Base-by-base conservation (phyloP, 139 green algal species). In the Asterochloris erici region DNA sequence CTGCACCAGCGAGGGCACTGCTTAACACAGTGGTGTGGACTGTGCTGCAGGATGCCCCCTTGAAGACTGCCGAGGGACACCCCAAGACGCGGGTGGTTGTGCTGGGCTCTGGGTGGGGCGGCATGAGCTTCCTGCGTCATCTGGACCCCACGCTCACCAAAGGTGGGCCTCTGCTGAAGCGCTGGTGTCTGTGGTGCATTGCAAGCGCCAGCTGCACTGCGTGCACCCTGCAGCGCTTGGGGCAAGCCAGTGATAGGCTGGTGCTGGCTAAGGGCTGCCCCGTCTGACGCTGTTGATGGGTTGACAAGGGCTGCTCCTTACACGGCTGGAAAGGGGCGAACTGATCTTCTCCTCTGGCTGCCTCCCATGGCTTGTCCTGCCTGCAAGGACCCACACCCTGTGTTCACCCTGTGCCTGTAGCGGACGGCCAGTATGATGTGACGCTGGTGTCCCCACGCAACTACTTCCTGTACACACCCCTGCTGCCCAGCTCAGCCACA, bases 61-160 rank as follows among this genome's bases (percentile, higher is more conserved):
- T 62, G 24, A 24, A 80, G 60, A 80, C 76, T 70, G 24, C 76
- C 21, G 68, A 24, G 19, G 76, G 76, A 11, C 23, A 27, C 15
- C 76, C 76, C 23, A 87, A 86, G 79, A 88, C 89, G 0, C 85
- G 92, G 21, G 82, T 98, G 11, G 93, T 98, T 38, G 87, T 98
- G 23, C 88, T 98, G 62, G 96, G 96, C 60, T 93, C 90, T 15
- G 96, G 96, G 14, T 99, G 96, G 96, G 96, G 89, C 13, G 88
- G 90, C 0, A 91, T 96, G 75, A 89, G 81, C 61, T 95, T 98
- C 71, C 86, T 98, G 17, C 98, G 97, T 71, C 78, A 73, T 29
- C 63, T 86, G n/a, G 84, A 90, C 66, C 79, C 68, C 27, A 84
- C 81, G 27, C 47, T 76, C 17, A 86, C 82, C 15, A 81, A 77